phyloP scores from a whole-genome alignment of 176 grass and related monocot genomes.

The Leersia perrieri region DNA sequence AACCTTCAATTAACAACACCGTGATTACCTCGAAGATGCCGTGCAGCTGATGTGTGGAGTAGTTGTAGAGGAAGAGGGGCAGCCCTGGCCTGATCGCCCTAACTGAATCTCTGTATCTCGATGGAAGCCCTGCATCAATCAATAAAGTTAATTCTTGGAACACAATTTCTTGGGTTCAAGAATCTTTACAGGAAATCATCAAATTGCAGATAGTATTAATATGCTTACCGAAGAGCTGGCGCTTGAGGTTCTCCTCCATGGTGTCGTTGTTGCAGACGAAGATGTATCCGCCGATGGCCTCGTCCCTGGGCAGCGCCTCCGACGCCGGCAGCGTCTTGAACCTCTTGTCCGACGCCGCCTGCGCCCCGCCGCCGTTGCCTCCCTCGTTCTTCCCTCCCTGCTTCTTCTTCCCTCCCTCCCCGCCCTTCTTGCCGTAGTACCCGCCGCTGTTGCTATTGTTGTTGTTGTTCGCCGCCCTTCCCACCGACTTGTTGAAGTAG shows the following conservation, averaged over 20 bases:
- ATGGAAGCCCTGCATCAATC: conserved; percentile 48
- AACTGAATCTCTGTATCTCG: conserved; percentile 95
- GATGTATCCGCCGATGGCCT: conserved; percentile 91
- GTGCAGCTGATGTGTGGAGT: conserved; percentile 98
- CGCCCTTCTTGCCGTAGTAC: conserved; percentile 40
- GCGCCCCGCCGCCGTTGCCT: conserved; percentile 18
- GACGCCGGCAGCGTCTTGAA: conserved; percentile 94
- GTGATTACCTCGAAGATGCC: conserved; percentile 85
- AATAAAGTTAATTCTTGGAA: not conserved
- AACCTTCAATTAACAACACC: not conserved
- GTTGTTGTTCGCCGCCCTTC: conserved; percentile 58
- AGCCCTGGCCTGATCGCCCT: conserved; percentile 85
- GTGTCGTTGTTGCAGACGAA: conserved; percentile 99
- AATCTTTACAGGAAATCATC: too few relatives aligned
- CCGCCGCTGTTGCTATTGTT: not conserved
- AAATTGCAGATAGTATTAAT: too few relatives aligned
- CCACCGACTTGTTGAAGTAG: conserved; percentile 87
- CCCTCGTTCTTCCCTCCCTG: conserved; percentile 28
- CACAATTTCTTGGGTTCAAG: not conserved
- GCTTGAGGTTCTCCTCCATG: conserved; percentile 94
- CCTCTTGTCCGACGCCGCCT: conserved; percentile 63
- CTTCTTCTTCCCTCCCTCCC: conserved; percentile 43
- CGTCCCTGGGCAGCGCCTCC: conserved; percentile 74
- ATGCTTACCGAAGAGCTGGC: conserved; percentile 84
- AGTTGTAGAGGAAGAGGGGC: conserved; percentile 99